Conservation (phyloP, 2,329 filamentous ascomycete species). For the Diaporthe capsici region DNA sequence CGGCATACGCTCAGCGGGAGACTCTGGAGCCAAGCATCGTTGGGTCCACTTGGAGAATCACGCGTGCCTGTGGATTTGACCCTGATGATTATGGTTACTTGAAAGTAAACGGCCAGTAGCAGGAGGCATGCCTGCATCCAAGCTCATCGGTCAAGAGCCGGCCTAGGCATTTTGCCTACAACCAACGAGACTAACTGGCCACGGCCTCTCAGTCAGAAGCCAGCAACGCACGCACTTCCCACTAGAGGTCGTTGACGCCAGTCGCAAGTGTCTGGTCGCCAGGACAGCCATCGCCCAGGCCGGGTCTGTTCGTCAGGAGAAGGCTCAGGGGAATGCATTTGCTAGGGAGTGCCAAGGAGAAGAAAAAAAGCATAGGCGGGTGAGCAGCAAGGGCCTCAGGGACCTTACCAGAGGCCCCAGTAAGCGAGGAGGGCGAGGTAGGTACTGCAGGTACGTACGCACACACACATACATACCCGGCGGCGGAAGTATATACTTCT, state of each 20-base stretch:
- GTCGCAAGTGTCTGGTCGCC: conserved; percentile 16
- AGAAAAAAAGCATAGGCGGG: conserved; percentile 17
- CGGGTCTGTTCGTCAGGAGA: conserved; percentile 24
- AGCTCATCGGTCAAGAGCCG: not conserved
- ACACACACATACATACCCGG: not conserved
- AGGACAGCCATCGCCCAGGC: conserved; percentile 1
- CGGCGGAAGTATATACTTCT: not conserved
- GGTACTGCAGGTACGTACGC: conserved; percentile 16
- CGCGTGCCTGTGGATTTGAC: not conserved
- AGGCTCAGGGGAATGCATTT: not conserved
- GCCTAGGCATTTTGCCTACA: not conserved
- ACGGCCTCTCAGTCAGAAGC: conserved; percentile 4
- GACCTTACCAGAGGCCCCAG: not conserved
- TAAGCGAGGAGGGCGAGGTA: not conserved
- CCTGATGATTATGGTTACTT: not conserved
- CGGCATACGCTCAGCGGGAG: not conserved
- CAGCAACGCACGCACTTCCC: not conserved
- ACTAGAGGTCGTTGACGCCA: conserved; percentile 20
- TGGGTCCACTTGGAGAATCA: not conserved
- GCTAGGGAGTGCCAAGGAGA: conserved; percentile 5
- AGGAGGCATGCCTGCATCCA: not conserved
- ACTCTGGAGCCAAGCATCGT: not conserved
- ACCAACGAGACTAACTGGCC: not conserved
- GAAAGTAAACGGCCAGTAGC: not conserved
- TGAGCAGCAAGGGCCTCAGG: conserved; percentile 15